Percentiles rank a stretch among this genome's conserved stretches.
These are phyloP conservation scores for Earliella scabrosa DNA, from an alignment of 1,284 basidiomycete genomes.

Conservation along the genomic window DNA sequence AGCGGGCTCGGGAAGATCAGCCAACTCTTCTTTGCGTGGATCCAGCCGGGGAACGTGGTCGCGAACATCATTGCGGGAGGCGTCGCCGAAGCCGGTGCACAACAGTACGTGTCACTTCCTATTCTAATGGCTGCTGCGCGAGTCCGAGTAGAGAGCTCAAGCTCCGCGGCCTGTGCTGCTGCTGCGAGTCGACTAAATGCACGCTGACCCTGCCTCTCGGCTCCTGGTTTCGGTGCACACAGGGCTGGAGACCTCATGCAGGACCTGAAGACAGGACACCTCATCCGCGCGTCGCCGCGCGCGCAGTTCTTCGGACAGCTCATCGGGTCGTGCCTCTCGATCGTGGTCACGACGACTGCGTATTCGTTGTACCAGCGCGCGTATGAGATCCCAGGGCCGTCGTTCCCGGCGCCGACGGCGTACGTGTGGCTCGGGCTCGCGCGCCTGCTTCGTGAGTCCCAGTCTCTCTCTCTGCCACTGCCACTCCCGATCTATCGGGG, in stretches of 20 bases:
- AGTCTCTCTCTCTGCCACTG: background rate
- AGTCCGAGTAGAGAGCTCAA: background rate
- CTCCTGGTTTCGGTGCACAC: background rate
- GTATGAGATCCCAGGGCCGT: conserved; percentile 87
- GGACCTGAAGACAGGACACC: conserved; percentile 94
- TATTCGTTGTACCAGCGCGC: conserved; percentile 88
- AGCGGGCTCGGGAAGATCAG: conserved; percentile 95
- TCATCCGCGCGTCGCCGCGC: conserved; percentile 85
- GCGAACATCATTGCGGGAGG: conserved; percentile 97
- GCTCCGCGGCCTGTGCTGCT: background rate
- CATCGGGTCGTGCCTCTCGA: conserved; percentile 86
- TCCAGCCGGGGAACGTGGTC: conserved; percentile 93
- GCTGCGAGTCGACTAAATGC: no score
- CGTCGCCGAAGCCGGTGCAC: conserved; percentile 94
- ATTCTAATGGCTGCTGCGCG: no score
- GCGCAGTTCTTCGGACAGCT: conserved; percentile 90
- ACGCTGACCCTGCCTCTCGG: conserved; percentile 1
- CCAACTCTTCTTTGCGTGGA: conserved; percentile 91
- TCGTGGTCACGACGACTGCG: conserved; percentile 87
- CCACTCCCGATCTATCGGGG: no score
- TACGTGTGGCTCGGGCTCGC: conserved; percentile 93
- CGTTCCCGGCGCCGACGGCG: conserved; percentile 93
- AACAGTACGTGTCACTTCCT: conserved; percentile 63
- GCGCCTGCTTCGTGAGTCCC: conserved; percentile 76
- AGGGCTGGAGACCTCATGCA: conserved; percentile 98